A percentile compares a stretch with the other conserved stretches of the same genome.
phyloP scores from a whole-genome alignment of 495 filamentous ascomycete genomes.

The Annulohypoxylon bovei region DNA sequence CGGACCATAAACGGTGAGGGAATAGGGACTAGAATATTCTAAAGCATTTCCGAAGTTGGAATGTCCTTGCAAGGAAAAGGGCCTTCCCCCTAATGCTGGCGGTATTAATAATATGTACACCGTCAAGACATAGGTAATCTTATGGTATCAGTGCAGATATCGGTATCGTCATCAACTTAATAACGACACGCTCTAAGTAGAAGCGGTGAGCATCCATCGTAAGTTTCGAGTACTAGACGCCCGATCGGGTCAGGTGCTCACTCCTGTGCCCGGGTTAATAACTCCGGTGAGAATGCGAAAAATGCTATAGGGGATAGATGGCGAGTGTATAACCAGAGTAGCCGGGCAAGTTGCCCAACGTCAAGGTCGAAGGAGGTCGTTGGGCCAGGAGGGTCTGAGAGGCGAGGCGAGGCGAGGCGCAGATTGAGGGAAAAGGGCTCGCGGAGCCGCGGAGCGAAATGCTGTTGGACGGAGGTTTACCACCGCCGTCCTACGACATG shows the following conservation, averaged over 20 bases:
- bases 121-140: constrained; percentile 28
- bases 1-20: constrained; percentile 19
- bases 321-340: constrained; percentile 13
- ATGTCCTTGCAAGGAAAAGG: constrained; percentile 20
- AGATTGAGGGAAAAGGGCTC: background rate
- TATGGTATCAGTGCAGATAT: constrained; percentile 26
- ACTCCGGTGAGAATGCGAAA: constrained; percentile 15
- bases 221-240: constrained; percentile 13
- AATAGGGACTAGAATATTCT: constrained; percentile 41
- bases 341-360: constrained; percentile 3
- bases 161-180: constrained; percentile 35
- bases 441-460: constrained; percentile 15
- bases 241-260: constrained; percentile 17
- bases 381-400: constrained; percentile 4
- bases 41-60: constrained; percentile 43
- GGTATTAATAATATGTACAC: constrained; percentile 29
- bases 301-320: constrained; percentile 18
- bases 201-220: constrained; percentile 35
- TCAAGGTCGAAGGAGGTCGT: constrained; percentile 6
- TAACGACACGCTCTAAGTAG: constrained; percentile 8
- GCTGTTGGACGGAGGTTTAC: constrained; percentile 34
- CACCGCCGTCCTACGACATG: constrained; percentile 34
- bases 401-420: background rate
- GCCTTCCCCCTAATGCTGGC: constrained; percentile 1
- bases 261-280: constrained; percentile 8